Percentiles rank a stretch among this genome's conserved stretches.
phyloP scores from a whole-genome alignment of 495 filamentous ascomycete species.

The Neurospora tetraspora region DNA sequence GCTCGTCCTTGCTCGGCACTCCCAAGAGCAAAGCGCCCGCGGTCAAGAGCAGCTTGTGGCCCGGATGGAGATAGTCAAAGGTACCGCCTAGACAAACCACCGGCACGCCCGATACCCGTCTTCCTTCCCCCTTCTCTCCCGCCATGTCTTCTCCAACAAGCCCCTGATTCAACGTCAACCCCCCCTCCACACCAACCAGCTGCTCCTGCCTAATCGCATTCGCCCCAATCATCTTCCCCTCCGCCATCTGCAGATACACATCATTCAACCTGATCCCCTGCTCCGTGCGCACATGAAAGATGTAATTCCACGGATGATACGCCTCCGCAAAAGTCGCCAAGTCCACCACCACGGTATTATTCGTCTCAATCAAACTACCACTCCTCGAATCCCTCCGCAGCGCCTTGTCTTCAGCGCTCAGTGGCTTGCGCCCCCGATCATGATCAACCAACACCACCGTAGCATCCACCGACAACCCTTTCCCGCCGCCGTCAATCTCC shows the following conservation, averaged over 20 bases:
- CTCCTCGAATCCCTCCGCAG: conserved; percentile 14
- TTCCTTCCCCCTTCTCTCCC: neutral
- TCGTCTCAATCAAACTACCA: conserved; percentile 17
- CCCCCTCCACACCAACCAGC: conserved; percentile 36
- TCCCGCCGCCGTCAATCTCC: conserved; percentile 47
- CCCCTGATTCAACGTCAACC: conserved; percentile 27
- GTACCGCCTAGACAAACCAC: conserved; percentile 81
- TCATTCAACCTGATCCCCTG: conserved; percentile 39
- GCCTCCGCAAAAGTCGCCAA: conserved; percentile 55
- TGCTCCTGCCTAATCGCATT: conserved; percentile 30
- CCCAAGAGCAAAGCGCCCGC: conserved; percentile 65
- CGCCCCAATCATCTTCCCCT: conserved; percentile 34
- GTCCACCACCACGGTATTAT: conserved; percentile 50
- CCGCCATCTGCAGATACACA: conserved; percentile 31
- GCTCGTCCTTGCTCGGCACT: conserved; percentile 29
- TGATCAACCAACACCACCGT: conserved; percentile 64
- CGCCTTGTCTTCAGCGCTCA: conserved; percentile 10
- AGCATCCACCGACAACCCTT: conserved; percentile 67
- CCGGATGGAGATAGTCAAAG: conserved; percentile 91
- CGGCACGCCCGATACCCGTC: neutral
- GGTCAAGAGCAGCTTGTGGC: conserved; percentile 90
- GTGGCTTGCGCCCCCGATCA: conserved; percentile 16
- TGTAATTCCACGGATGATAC: conserved; percentile 54
- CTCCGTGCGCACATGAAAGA: conserved; percentile 57
- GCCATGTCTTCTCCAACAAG: neutral